These are phyloP conservation scores for Raphidocelis subcapitata DNA, from an alignment of 139 green algal genomes.

Conservation along the genomic window DNA sequence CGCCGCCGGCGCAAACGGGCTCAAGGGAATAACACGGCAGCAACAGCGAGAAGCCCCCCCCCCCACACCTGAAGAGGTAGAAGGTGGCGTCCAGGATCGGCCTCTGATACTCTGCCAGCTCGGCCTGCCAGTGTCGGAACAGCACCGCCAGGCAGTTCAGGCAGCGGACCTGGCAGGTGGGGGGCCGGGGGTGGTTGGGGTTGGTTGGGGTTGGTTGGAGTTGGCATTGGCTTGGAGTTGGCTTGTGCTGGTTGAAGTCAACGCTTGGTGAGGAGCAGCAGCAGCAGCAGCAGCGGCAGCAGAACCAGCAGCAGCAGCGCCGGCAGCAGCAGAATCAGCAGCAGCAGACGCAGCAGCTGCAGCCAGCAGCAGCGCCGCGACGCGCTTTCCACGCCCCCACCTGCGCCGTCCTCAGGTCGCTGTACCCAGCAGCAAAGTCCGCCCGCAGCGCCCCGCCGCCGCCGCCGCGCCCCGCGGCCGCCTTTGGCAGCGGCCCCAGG, in stretches of 20 bases:
- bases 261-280: neutral
- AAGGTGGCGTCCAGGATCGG: slow-evolving; percentile 3
- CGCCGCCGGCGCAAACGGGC: neutral
- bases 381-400: slow-evolving; percentile 49
- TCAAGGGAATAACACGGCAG: neutral
- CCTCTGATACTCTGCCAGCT: slow-evolving; percentile 29
- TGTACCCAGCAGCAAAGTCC: slow-evolving; percentile 31
- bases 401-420: slow-evolving; percentile 69
- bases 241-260: too few species aligned
- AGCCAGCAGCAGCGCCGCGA: too few species aligned
- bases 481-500: slow-evolving; percentile 13
- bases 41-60: neutral
- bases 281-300: neutral
- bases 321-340: slow-evolving; percentile 6
- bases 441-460: neutral
- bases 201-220: slow-evolving; percentile 22
- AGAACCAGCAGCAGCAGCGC: neutral
- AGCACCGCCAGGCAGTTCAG: slow-evolving; percentile 34
- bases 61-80: neutral
- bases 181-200: slow-evolving; percentile 13
- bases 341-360: slow-evolving; percentile 14
- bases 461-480: slow-evolving; percentile 5
- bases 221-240: too few species aligned
- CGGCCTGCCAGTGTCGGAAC: slow-evolving; percentile 35
- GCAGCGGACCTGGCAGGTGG: slow-evolving; percentile 33